Conservation (phyloP, 2,329 filamentous ascomycete species). For the Colletotrichum sp. region DNA sequence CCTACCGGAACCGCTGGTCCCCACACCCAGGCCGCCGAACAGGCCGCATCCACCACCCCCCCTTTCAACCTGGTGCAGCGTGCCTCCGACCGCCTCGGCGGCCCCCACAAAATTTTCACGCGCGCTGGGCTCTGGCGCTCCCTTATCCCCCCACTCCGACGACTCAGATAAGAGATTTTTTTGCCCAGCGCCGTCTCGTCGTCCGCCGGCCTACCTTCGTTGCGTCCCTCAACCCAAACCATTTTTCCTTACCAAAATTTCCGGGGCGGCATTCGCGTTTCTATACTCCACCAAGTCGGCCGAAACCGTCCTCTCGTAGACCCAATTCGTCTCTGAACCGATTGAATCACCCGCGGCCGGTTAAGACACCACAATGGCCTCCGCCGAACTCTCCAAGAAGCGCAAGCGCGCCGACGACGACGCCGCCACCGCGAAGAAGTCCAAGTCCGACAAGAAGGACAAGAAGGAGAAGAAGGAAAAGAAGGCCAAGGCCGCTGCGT, state of each 20-base stretch:
- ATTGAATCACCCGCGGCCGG: neutral
- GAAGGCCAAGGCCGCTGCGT: neutral
- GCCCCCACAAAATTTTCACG: neutral
- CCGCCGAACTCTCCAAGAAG: slow-evolving; percentile 24
- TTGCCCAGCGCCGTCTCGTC: neutral
- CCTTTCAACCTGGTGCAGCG: neutral
- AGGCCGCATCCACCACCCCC: neutral
- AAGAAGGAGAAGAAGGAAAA: slow-evolving; percentile 26
- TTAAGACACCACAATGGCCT: neutral
- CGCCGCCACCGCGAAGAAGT: slow-evolving; percentile 23
- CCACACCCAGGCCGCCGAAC: slow-evolving; percentile 12
- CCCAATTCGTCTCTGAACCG: no score
- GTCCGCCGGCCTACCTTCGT: neutral
- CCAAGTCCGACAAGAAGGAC: slow-evolving; percentile 27
- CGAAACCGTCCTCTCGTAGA: no score
- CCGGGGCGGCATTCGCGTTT: neutral
- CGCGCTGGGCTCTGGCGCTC: neutral
- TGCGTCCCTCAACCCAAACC: neutral
- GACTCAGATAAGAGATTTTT: slow-evolving; percentile 6
- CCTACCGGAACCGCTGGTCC: neutral
- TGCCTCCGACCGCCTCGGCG: neutral
- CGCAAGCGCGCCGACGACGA: slow-evolving; percentile 26
- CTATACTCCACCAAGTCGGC: no score
- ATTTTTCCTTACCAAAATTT: neutral
- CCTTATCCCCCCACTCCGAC: slow-evolving; percentile 12